Percentiles rank a stretch among this genome's conserved stretches.
Evolutionary conservation across 1,284 basidiomycete species (phyloP).

Genomic region (Pterulicium gracile): DNA sequence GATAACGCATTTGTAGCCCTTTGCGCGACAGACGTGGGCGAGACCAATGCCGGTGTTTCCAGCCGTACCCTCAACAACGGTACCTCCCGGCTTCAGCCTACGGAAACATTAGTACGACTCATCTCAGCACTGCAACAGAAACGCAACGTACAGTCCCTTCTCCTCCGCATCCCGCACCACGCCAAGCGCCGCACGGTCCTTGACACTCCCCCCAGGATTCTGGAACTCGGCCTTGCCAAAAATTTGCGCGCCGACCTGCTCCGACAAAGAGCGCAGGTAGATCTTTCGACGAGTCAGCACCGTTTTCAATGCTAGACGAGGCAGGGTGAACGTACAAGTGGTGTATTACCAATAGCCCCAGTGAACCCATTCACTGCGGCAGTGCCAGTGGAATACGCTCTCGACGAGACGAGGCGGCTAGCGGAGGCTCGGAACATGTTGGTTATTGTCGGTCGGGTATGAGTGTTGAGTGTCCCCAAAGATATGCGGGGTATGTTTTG

Average conservation of each 20-base stretch:
- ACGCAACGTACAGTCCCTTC: conserved; percentile 52
- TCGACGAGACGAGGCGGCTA: too few relatives aligned
- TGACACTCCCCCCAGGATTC: conserved; percentile 98
- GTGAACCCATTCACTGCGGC: conserved; percentile 69
- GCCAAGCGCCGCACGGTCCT: conserved; percentile 93
- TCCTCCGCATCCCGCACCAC: conserved; percentile 86
- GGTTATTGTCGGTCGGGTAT: too few relatives aligned
- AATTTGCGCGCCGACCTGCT: conserved; percentile 82
- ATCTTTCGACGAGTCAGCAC: conserved; percentile 42
- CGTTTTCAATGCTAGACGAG: conserved; percentile 1
- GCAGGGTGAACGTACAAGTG: conserved; percentile 52
- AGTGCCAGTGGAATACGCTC: neutral
- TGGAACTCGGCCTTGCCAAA: conserved; percentile 97
- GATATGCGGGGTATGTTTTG: too few relatives aligned
- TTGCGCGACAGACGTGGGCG: conserved; percentile 88
- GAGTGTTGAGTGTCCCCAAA: too few relatives aligned
- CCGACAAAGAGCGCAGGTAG: conserved; percentile 74
- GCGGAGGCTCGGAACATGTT: too few relatives aligned
- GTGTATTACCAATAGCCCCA: conserved; percentile 90
- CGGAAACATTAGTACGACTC: neutral
- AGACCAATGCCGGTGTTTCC: conserved; percentile 99
- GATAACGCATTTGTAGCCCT: conserved; percentile 97
- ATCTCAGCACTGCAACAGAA: conserved; percentile 2
- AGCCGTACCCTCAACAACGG: conserved; percentile 95
- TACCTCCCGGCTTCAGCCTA: conserved; percentile 86